Base-by-base conservation (phyloP, 768 basidiomycete genomes). In the Termitomyces sp. region DNA sequence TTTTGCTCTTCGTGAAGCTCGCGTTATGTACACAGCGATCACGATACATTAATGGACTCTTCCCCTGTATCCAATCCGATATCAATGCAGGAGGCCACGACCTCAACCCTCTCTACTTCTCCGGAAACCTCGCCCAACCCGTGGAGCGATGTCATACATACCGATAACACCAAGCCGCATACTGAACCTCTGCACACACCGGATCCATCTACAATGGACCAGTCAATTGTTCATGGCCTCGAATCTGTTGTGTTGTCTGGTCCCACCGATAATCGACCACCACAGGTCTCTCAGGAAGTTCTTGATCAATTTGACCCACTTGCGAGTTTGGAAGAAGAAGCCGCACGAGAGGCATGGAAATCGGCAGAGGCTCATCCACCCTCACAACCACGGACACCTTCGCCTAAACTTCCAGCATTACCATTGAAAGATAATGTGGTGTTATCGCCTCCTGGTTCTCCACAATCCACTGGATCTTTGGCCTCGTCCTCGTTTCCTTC, bases 291-390 rank as follows among this genome's bases (percentile, higher is more conserved):
- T n/a, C 68, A 69, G 56, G 75, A 81, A 42, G 71, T 86, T 4
- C 70, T 90, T 51, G 75, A 71, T 35, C 82, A 88, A 65, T 90
- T 91, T 66, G 88, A 91, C 70, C 88, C 88, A 16, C 71, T 89
- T 23, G 82, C 72, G 0, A 80, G 75, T 60, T 65, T 73, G 34
- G 83, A 86, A 55, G 85, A 87, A 66, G 69, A 78, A 56, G 81
- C 77, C 23, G 86, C 87, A 4, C 77, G 78, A 41, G 77, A 81
- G 14, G 88, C 86, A 44, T 90, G 89, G 89, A 81, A 78, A 58
- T 73, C 69, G 17, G 72, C 84, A 21, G 82, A 87, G 61, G 76
- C 78, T 1, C 86, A 89, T 68, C 85, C 84, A 25, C 83, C 86
- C 32, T 77, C 85, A 31, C 77, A 75, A 29, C 73, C 77, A 23